These are phyloP conservation scores for Cryptomeria japonica DNA, from an alignment of 75 land plant genomes.

Conservation along the genomic window DNA sequence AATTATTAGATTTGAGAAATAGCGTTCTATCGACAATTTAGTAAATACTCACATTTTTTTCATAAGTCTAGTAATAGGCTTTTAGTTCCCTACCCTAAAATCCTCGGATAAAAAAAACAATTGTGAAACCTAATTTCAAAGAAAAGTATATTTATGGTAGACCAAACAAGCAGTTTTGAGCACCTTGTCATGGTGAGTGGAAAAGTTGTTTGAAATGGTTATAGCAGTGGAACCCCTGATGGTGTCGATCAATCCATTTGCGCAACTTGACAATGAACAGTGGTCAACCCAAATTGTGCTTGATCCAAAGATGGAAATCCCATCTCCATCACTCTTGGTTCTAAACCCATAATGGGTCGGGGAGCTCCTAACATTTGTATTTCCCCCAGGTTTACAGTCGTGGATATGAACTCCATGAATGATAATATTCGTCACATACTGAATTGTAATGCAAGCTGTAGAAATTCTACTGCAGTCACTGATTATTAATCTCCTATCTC, in stretches of 20 bases:
- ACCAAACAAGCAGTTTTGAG: background rate
- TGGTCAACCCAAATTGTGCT: constrained; percentile 82
- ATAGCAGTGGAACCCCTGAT: constrained; percentile 72
- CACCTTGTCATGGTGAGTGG: constrained; percentile 88
- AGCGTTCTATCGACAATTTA: too few species aligned
- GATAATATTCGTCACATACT: constrained; percentile 65
- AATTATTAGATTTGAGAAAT: too few species aligned
- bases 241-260: constrained; percentile 81
- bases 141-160: background rate
- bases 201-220: constrained; percentile 81
- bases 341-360: constrained; percentile 68
- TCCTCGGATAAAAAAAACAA: constrained; percentile 5
- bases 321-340: constrained; percentile 80
- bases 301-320: constrained; percentile 59
- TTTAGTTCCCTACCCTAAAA: too few species aligned
- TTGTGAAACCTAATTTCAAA: background rate
- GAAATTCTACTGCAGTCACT: too few species aligned
- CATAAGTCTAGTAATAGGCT: too few species aligned
- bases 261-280: constrained; percentile 62
- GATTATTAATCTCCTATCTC: too few species aligned
- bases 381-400: constrained; percentile 74
- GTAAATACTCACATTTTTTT: too few species aligned
- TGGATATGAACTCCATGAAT: constrained; percentile 81
- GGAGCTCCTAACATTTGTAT: constrained; percentile 73
- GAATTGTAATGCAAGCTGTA: constrained; percentile 77